phyloP scores from a whole-genome alignment of 176 grass and related monocot species.

The Musa itinerans region DNA sequence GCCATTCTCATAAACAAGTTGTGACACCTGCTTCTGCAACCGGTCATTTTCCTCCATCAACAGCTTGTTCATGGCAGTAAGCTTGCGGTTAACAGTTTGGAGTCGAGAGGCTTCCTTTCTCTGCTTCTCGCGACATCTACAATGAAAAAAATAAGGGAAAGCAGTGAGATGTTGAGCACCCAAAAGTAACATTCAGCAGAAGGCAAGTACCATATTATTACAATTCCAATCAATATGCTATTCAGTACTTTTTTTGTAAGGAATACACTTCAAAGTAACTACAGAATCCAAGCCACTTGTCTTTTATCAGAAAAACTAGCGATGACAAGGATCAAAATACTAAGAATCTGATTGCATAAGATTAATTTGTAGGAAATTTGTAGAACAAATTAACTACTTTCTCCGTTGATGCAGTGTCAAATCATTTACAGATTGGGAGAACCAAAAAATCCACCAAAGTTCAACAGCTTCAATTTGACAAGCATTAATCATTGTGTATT shows the following conservation, averaged over 20 bases:
- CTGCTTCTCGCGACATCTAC: slow-evolving; percentile 96
- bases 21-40: slow-evolving; percentile 90
- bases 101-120: slow-evolving; percentile 90
- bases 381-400: neutral
- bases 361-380: neutral
- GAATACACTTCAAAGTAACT: too few species aligned
- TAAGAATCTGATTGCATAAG: neutral
- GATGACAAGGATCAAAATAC: neutral
- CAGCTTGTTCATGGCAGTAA: slow-evolving; percentile 89
- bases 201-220: too few species aligned
- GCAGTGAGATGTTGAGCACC: too few species aligned
- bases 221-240: too few species aligned
- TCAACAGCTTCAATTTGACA: neutral
- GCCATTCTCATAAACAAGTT: slow-evolving; percentile 72
- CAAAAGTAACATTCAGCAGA: too few species aligned
- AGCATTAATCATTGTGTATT: neutral
- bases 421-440: neutral
- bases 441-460: neutral
- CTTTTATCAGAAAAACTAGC: too few species aligned
- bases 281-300: too few species aligned
- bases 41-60: slow-evolving; percentile 99
- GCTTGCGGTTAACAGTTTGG: slow-evolving; percentile 85
- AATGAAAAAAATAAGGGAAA: neutral
- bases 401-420: neutral
- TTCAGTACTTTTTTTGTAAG: too few species aligned